Evolutionary conservation across 1,284 basidiomycete species (phyloP).

Genomic region (Tetrapyrgos nigripes): DNA sequence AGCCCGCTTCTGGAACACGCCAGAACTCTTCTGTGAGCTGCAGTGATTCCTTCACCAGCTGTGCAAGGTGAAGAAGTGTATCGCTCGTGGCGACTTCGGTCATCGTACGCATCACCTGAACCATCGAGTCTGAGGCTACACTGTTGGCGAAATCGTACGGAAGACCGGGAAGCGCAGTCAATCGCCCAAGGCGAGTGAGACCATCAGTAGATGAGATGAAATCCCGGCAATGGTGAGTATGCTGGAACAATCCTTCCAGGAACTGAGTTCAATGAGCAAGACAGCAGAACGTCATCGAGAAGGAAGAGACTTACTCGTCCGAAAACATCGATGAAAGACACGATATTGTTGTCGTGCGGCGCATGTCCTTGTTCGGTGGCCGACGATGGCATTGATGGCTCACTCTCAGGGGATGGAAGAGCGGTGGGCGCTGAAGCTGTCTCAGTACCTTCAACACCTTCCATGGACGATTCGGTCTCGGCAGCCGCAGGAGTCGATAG

Average conservation of each 20-base stretch:
- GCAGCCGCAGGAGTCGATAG: conserved; percentile 38
- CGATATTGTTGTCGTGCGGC: conserved; percentile 74
- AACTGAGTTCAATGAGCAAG: conserved; percentile 57
- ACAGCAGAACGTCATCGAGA: conserved; percentile 5
- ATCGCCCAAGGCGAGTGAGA: conserved; percentile 75
- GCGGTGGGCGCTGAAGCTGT: conserved; percentile 12
- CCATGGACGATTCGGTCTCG: conserved; percentile 60
- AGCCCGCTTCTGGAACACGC: conserved; percentile 55
- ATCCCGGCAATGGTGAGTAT: conserved; percentile 88
- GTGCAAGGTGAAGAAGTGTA: conserved; percentile 76
- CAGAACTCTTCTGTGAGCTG: conserved; percentile 78
- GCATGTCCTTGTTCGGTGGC: conserved; percentile 50
- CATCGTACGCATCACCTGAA: conserved; percentile 89
- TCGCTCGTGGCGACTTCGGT: conserved; percentile 85
- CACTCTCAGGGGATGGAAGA: conserved; percentile 28
- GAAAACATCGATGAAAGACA: conserved; percentile 79
- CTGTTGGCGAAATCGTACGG: conserved; percentile 91
- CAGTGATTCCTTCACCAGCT: conserved; percentile 77
- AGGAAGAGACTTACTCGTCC: conserved; percentile 59
- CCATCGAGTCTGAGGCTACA: conserved; percentile 82
- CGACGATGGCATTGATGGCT: conserved; percentile 33
- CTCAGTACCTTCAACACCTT: conserved; percentile 43
- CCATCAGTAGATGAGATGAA: conserved; percentile 84
- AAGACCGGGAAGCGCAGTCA: conserved; percentile 87
- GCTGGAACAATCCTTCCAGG: conserved; percentile 94